These are phyloP conservation scores for Beauveria rudraprayagi DNA, from an alignment of 2,329 filamentous ascomycete genomes.

Conservation along the genomic window DNA sequence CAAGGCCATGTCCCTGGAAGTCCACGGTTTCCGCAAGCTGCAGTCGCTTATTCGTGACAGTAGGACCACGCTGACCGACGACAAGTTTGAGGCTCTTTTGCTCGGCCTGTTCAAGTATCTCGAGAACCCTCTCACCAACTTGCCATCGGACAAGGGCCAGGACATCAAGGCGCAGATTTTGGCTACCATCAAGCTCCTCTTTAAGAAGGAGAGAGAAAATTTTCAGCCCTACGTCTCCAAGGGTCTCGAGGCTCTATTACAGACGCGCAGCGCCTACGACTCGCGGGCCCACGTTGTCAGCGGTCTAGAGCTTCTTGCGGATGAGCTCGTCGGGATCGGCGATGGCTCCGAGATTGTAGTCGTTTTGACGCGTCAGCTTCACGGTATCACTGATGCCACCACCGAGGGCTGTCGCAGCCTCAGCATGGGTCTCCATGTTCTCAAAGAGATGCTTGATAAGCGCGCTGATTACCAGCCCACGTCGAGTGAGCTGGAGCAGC, in stretches of 20 bases:
- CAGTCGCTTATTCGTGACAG: slow-evolving; percentile 65
- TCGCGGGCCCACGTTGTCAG: slow-evolving; percentile 63
- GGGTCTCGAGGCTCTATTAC: slow-evolving; percentile 59
- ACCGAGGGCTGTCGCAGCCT: slow-evolving; percentile 43
- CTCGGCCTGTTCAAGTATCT: slow-evolving; percentile 64
- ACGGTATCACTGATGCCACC: slow-evolving; percentile 31
- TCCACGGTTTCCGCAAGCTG: slow-evolving; percentile 71
- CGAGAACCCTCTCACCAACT: slow-evolving; percentile 48
- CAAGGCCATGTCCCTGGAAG: slow-evolving; percentile 63
- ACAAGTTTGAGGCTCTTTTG: slow-evolving; percentile 61
- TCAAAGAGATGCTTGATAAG: slow-evolving; percentile 50
- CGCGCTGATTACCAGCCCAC: slow-evolving; percentile 39
- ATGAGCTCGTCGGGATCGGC: slow-evolving; percentile 61
- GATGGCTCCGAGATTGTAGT: slow-evolving; percentile 52
- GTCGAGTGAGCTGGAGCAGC: slow-evolving; percentile 41
- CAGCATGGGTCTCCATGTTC: slow-evolving; percentile 56
- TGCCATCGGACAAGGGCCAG: slow-evolving; percentile 56
- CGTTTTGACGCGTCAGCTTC: slow-evolving; percentile 43
- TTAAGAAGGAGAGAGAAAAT: slow-evolving; percentile 57
- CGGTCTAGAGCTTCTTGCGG: slow-evolving; percentile 64
- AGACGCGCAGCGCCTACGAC: slow-evolving; percentile 58
- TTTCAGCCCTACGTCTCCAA: slow-evolving; percentile 61
- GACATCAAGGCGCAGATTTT: slow-evolving; percentile 69
- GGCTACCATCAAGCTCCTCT: slow-evolving; percentile 63
- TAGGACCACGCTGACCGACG: slow-evolving; percentile 54